Percentiles rank a stretch among this genome's conserved stretches.
Evolutionary conservation across 208 protist genomes (phyloP).

Genomic region (Endotrypanum monterogeii): DNA sequence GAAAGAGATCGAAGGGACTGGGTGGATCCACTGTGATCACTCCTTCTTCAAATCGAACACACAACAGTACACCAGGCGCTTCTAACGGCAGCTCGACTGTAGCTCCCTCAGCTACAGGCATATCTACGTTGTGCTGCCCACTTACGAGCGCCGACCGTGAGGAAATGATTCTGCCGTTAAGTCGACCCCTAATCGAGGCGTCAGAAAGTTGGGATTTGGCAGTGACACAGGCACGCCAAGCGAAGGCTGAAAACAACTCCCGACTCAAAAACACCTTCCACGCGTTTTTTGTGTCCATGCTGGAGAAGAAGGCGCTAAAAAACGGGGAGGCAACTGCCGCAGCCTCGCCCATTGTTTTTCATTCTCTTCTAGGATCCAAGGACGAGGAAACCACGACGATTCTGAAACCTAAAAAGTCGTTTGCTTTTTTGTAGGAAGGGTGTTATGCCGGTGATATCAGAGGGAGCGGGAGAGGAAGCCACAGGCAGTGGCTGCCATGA

Average conservation of each 20-base stretch:
- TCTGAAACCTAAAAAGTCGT: conserved; percentile 17
- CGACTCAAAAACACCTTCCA: conserved; percentile 12
- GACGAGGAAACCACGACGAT: conserved; percentile 9
- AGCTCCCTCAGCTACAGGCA: not conserved
- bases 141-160: conserved; percentile 30
- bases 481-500: not conserved
- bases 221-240: not conserved
- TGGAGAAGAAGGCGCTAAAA: conserved; percentile 8
- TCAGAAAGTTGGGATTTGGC: conserved; percentile 16
- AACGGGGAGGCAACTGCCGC: not conserved
- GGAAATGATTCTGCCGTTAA: conserved; percentile 10
- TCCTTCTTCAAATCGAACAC: not conserved
- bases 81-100: not conserved
- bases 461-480: not conserved
- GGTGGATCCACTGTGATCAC: not conserved
- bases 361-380: conserved; percentile 19
- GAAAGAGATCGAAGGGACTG: conserved; percentile 9
- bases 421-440: conserved; percentile 1
- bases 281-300: conserved; percentile 21
- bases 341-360: conserved; percentile 4
- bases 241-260: conserved; percentile 9
- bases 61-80: not conserved
- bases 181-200: conserved; percentile 11
- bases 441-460: not conserved
- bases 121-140: conserved; percentile 17